Percentiles rank a stretch among this genome's conserved stretches.
Evolutionary conservation across 352 stramenopile species (phyloP).

Genomic region (Nothophytophthora sp.): DNA sequence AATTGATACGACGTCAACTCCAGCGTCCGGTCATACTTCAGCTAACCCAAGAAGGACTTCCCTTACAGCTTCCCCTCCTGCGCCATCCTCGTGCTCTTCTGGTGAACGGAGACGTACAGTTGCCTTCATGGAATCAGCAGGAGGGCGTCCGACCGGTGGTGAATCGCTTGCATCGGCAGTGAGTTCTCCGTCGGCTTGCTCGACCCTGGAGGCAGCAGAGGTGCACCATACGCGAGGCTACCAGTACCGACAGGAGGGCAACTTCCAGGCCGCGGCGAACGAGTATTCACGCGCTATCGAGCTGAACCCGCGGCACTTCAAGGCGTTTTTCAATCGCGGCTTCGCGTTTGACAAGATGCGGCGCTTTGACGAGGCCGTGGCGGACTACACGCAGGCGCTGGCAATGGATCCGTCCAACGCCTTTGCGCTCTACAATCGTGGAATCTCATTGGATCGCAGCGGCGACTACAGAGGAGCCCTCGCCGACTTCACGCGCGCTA

Average conservation of each 20-base stretch:
- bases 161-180: too few species aligned
- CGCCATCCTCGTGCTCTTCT: neutral
- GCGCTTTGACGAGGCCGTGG: slow-evolving; percentile 72
- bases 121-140: neutral
- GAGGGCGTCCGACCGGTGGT: too few species aligned
- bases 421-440: slow-evolving; percentile 84
- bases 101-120: slow-evolving; percentile 5
- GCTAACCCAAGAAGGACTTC: neutral
- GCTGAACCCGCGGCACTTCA: slow-evolving; percentile 83
- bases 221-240: slow-evolving; percentile 68
- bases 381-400: slow-evolving; percentile 76
- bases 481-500: slow-evolving; percentile 77
- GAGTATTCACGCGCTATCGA: slow-evolving; percentile 82
- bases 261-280: slow-evolving; percentile 74
- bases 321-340: slow-evolving; percentile 88
- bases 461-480: slow-evolving; percentile 85
- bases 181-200: neutral
- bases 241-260: slow-evolving; percentile 72
- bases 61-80: slow-evolving; percentile 12
- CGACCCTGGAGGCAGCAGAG: slow-evolving; percentile 40
- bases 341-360: slow-evolving; percentile 87
- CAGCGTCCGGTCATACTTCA: neutral
- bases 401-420: slow-evolving; percentile 69
- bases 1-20: neutral
- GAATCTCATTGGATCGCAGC: slow-evolving; percentile 83